Base-by-base conservation (phyloP, 1,284 basidiomycete genomes). In the Cryptococcus sp. region DNA sequence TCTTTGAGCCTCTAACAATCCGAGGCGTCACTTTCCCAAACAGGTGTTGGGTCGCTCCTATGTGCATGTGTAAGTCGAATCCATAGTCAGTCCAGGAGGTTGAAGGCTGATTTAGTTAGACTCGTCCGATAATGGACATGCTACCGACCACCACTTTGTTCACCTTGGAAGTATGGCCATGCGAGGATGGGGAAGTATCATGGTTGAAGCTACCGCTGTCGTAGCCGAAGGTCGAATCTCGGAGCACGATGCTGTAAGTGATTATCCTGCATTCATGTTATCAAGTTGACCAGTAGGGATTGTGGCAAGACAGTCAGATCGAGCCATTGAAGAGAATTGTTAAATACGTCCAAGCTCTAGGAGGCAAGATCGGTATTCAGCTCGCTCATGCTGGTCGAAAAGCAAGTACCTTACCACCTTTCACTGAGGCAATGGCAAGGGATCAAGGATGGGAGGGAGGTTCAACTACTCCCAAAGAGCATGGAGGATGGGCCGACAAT, bases 301-400 rank as follows among this genome's bases (percentile, higher is more conserved):
- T 90, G 42, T 91, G 87, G 87, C 77, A 79, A 5, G 87, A 89
- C 65, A 79, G 78, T 2, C 90, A 93, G 47, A 82, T 86, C 43
- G 79, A 77, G 3, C 79, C 83, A 0, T 78, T 88, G 49, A 81
- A 83, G 63, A 78, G 83, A 32, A 81, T 92, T 54, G 84, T 88
- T 56, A 81, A 85, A 40, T 88, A 87, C 53, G 83, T 85, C 21
- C 87, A 91, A 68, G 80, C 83, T 1, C 83, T 88, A 59, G 79
- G 81, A 48, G 70, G 67, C 41, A 81, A 80, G 56, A 82, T 91
- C 19, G 89, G 83, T 7, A 82, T 93, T 46, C 90, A 93, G 70
- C 80, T 93, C 14, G 83, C 82, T 0, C 89, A 90, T 68, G 86
- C 86, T 0, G 87, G 87, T 0, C 77, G 87, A 34, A 88, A 89